These are phyloP conservation scores for Podaxis sp. DNA, from an alignment of 768 basidiomycete genomes.

Conservation along the genomic window DNA sequence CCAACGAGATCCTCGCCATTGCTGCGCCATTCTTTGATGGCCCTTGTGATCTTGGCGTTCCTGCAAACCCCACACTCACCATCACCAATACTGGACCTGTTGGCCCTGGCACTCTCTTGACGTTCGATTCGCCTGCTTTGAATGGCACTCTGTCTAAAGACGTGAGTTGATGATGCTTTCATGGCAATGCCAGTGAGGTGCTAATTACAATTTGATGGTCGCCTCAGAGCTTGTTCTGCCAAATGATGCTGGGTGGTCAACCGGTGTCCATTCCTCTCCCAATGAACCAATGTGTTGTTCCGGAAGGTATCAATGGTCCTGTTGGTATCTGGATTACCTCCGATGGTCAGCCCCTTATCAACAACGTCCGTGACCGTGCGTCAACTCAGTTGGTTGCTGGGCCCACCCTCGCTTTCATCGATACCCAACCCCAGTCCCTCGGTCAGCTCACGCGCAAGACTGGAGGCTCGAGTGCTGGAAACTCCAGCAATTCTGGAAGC, in stretches of 20 bases:
- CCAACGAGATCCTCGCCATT: slow-evolving; percentile 67
- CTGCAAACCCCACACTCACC: slow-evolving; percentile 54
- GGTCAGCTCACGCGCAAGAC: slow-evolving; percentile 36
- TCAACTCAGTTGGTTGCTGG: slow-evolving; percentile 60
- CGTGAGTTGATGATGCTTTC: slow-evolving; percentile 24
- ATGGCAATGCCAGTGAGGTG: background rate
- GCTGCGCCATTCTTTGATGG: slow-evolving; percentile 65
- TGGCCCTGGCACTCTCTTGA: slow-evolving; percentile 53
- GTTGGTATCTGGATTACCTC: slow-evolving; percentile 70
- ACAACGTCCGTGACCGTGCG: slow-evolving; percentile 55
- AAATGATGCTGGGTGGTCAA: slow-evolving; percentile 68
- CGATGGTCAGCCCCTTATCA: slow-evolving; percentile 55
- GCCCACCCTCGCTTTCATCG: slow-evolving; percentile 64
- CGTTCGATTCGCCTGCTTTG: slow-evolving; percentile 54
- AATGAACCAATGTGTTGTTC: slow-evolving; percentile 57
- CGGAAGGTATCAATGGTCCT: slow-evolving; percentile 64
- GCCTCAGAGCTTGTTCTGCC: slow-evolving; percentile 56
- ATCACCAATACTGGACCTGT: slow-evolving; percentile 63
- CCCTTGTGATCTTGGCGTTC: slow-evolving; percentile 54
- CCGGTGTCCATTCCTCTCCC: slow-evolving; percentile 55
- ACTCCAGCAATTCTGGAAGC: background rate
- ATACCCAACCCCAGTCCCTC: slow-evolving; percentile 51
- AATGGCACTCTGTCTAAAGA: slow-evolving; percentile 41
- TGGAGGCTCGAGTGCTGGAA: slow-evolving; percentile 3
- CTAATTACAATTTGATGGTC: slow-evolving; percentile 7